These are phyloP conservation scores for Oryza officinalis DNA, from an alignment of 176 grass and related monocot genomes.

Conservation along the genomic window DNA sequence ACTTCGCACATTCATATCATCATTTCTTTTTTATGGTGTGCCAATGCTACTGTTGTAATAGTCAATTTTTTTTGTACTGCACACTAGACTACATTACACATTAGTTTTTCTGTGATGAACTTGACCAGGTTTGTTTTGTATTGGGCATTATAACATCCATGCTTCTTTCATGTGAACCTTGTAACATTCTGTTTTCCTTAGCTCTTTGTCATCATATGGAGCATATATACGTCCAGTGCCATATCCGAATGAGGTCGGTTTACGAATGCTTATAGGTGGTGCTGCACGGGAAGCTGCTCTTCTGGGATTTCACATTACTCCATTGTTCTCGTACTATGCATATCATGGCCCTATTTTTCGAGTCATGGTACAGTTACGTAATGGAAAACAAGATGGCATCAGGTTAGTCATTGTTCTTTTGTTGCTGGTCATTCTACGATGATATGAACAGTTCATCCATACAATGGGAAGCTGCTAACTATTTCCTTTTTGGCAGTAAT, in stretches of 20 bases:
- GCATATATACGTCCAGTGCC: slow-evolving; percentile 89
- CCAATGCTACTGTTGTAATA: not conserved
- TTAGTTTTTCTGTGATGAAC: not conserved
- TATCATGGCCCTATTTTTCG: slow-evolving; percentile 82
- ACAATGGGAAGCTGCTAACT: slow-evolving; percentile 10
- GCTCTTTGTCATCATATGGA: slow-evolving; percentile 91
- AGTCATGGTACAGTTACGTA: slow-evolving; percentile 65
- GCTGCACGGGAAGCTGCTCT: slow-evolving; percentile 78
- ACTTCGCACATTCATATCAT: not conserved
- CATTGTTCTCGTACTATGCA: slow-evolving; percentile 87
- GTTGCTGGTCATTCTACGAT: slow-evolving; percentile 17
- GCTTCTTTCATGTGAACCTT: slow-evolving; percentile 13
- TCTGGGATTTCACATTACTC: slow-evolving; percentile 79
- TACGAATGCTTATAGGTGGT: slow-evolving; percentile 95
- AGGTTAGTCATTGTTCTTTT: slow-evolving; percentile 58
- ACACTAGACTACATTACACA: not conserved
- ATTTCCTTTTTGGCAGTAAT: slow-evolving; percentile 54
- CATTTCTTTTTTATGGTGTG: not conserved
- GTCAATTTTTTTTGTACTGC: not conserved
- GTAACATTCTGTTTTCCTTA: slow-evolving; percentile 54
- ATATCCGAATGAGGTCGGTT: slow-evolving; percentile 91
- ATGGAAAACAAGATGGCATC: slow-evolving; percentile 63
- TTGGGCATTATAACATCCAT: not conserved
- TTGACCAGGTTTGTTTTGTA: not conserved
- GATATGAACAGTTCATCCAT: not conserved